Evolutionary conservation across 1,139 yeast genomes (phyloP), one percentile per base, ranked within the genome.

Genomic region (Suhomyces yuchorum): DNA sequence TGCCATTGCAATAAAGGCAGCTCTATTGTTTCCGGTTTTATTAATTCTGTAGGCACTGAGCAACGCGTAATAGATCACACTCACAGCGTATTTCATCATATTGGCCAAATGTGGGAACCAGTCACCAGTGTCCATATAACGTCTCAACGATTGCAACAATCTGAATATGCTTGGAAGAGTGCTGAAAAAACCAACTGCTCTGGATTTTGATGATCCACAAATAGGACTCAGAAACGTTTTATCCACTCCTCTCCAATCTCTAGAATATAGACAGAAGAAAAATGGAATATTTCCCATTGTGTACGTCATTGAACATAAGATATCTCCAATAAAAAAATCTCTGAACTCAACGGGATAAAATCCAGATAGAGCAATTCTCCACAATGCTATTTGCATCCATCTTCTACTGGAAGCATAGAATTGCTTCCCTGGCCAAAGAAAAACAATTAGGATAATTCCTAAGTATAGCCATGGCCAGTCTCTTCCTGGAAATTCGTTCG

Each of bases 91-190:
- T 65, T 93, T 93, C 39, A 75, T 59, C 77, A 90, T 89, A 61
- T 93, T 93, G n/a, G 96, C 93, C 51, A 93, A 70, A 75, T 93
- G 99, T 1, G 99, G 99, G 62, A 93, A 95, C 87, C 92, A 85
- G 60, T 92, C 97, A 1, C 96, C 93, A 0, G 97, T 87, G 62
- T 93, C 99, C 43, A 85, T 81, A 64, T 79, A 93, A 78, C 99
- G 96, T 57, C 99, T 75, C 26, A 86, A 65, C 67, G 99, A 93
- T 65, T 93, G 99, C 47, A 92, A 64, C 46, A 87, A 81, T 69
- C 99, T 87, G 90, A 96, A 90, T 39, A 90, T 80, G 52, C 91
- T 87, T 0, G 99, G 99, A 22, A 93, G 65, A 3, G 96, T 77
- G 37, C 90, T 77, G 56, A 92, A 77, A 56, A 92, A 88, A 3